These are phyloP conservation scores for Fusarium austroafricanum DNA, from an alignment of 2,329 filamentous ascomycete genomes.

Conservation along the genomic window DNA sequence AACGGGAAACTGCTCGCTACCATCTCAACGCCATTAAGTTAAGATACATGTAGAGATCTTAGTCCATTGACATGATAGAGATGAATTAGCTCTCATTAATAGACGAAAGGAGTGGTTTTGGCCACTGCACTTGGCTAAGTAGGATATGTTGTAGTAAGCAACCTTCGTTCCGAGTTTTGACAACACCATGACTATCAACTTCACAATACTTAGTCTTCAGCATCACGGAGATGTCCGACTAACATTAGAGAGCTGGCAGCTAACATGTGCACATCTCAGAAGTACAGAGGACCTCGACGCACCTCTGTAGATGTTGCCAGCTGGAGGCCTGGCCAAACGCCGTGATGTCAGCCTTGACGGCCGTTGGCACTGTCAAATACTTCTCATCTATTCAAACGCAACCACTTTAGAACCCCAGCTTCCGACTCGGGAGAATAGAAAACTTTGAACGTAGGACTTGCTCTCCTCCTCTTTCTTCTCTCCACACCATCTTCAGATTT, in stretches of 20 bases:
- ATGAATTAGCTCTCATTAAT: not conserved
- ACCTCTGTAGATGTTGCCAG: not conserved
- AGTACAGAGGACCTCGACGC: not conserved
- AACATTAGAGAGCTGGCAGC: not conserved
- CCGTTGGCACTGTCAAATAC: slow-evolving; percentile 6
- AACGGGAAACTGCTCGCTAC: not conserved
- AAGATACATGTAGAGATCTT: not conserved
- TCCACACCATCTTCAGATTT: slow-evolving; percentile 21
- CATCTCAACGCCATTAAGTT: slow-evolving; percentile 7
- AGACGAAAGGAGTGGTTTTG: not conserved
- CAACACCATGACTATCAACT: slow-evolving; percentile 6
- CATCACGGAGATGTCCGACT: not conserved
- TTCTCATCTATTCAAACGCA: not conserved
- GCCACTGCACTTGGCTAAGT: not conserved
- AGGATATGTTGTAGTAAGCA: slow-evolving; percentile 2
- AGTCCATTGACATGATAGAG: not conserved
- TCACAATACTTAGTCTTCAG: slow-evolving; percentile 8
- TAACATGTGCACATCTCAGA: not conserved
- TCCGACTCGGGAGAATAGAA: not conserved
- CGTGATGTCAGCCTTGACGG: not conserved
- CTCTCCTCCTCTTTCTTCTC: not conserved
- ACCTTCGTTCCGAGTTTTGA: not conserved
- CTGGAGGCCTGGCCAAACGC: not conserved
- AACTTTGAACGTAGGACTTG: not conserved
- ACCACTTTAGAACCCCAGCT: not conserved